phyloP scores from a whole-genome alignment of 2,329 filamentous ascomycete genomes.

The Blastomyces gilchristii region DNA sequence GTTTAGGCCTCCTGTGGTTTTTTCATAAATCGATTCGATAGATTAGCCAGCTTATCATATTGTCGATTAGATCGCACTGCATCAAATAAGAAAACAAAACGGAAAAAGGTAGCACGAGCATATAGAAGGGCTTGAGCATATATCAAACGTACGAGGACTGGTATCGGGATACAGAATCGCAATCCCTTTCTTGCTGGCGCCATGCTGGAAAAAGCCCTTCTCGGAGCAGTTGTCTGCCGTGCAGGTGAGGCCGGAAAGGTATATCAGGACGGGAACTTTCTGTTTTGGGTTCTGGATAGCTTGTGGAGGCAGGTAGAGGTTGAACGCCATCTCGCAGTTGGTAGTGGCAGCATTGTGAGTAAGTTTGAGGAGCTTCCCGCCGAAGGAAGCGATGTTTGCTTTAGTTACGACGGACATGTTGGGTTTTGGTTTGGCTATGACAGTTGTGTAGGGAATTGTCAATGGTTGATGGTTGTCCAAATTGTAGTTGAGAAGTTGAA shows the following conservation, averaged over 20 bases:
- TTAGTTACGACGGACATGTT: constrained; percentile 79
- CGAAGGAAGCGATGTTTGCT: constrained; percentile 81
- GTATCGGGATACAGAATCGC: constrained; percentile 95
- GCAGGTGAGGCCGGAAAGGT: constrained; percentile 89
- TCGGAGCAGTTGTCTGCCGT: constrained; percentile 70
- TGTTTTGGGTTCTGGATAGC: constrained; percentile 43
- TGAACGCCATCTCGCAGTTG: constrained; percentile 81
- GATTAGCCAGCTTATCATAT: background rate
- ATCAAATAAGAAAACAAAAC: background rate
- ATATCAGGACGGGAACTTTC: constrained; percentile 78
- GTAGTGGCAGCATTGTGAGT: constrained; percentile 70
- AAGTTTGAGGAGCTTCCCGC: constrained; percentile 90
- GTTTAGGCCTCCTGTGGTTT: constrained; percentile 53
- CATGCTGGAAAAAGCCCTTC: constrained; percentile 82
- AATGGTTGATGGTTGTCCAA: background rate
- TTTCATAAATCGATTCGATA: background rate
- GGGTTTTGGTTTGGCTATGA: background rate
- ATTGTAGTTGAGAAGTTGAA: background rate
- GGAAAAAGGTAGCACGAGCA: background rate
- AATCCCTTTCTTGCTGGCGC: constrained; percentile 68
- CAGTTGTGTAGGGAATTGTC: constrained; percentile 2
- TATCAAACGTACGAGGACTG: constrained; percentile 57
- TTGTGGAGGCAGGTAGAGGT: constrained; percentile 77
- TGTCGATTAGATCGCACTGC: background rate
- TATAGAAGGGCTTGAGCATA: background rate